phyloP scores from a whole-genome alignment of 2,329 filamentous ascomycete species.

The Botrytis medusae region DNA sequence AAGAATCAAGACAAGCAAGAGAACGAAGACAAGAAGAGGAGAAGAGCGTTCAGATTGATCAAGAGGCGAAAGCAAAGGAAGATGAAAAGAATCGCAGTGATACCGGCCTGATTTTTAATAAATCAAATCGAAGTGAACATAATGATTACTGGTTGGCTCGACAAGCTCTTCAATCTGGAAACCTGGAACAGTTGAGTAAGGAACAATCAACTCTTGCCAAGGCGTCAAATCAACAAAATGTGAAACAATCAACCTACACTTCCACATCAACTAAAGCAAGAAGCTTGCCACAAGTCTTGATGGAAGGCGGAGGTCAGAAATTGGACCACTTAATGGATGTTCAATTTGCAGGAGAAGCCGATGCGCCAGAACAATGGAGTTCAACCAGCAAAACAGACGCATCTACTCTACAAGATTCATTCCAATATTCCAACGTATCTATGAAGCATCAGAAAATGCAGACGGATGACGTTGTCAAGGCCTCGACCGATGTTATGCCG shows the following conservation, averaged over 20 bases:
- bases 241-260: not conserved
- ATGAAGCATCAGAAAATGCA: not conserved
- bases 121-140: not conserved
- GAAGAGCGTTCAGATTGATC: not conserved
- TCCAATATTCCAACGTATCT: not conserved
- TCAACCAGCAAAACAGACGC: rapidly evolving
- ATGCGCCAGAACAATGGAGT: not conserved
- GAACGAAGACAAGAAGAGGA: too few relatives aligned
- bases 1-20: not conserved
- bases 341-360: not conserved
- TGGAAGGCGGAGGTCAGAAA: not conserved
- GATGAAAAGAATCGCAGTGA: not conserved
- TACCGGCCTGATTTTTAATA: not conserved
- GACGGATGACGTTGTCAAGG: not conserved
- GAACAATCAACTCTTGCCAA: not conserved
- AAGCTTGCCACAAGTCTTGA: too few relatives aligned
- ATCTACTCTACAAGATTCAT: not conserved
- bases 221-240: not conserved
- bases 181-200: not conserved
- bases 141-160: not conserved
- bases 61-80: not conserved
- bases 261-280: not conserved
- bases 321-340: not conserved
- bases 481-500: not conserved
- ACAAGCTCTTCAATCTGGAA: not conserved